Evolutionary conservation across 768 basidiomycete genomes (phyloP), one percentile per base, ranked within the genome.

Genomic region (Kwoniella mangroviensis): DNA sequence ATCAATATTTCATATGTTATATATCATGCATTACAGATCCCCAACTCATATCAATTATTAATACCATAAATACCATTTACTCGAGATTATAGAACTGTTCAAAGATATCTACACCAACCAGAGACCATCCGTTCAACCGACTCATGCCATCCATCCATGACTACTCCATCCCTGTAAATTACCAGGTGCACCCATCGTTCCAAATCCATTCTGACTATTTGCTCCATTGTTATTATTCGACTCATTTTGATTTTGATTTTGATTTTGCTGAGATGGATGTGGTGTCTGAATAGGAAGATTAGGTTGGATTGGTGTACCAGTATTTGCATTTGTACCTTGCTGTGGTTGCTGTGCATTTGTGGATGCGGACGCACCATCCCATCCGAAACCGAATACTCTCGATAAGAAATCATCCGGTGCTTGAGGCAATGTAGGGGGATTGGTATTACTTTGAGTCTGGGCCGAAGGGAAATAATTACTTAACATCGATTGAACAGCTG

Each of bases 401-500:
- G 66, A 69, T 19, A 81, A 61, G 70, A 81, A 81, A 64, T 81
- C 80, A 49, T 81, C 80, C 15, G 80, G 80, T 2, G 69, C 74
- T 45, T 69, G 70, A 61, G 49, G 70, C 24, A 43, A 65, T 24
- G 67, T 55, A 24, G 40, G 57, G 13, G 53, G 60, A 11, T 62
- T 28, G 15, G 55, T n/a, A 60, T 58, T 60, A 49, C 57, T 57
- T 17, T 54, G 21, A 21, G 22, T 45, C 19, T 22, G 21, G 10
- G 62, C 45, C 34, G 68, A 56, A 2, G 79, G 79, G 71, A 81
- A 75, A 59, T 79, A 81, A 34, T 65, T 75, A 5, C 73, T 70
- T 49, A 83, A 67, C 75, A 82, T 78, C 45, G 60, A 67, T 64
- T 81, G 79, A 40, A 82, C 73, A 6, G 80, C 75, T 0, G 77